These are phyloP conservation scores for Coemansia reversa DNA, from an alignment of 192 early-diverging fungal genomes.

Conservation along the genomic window DNA sequence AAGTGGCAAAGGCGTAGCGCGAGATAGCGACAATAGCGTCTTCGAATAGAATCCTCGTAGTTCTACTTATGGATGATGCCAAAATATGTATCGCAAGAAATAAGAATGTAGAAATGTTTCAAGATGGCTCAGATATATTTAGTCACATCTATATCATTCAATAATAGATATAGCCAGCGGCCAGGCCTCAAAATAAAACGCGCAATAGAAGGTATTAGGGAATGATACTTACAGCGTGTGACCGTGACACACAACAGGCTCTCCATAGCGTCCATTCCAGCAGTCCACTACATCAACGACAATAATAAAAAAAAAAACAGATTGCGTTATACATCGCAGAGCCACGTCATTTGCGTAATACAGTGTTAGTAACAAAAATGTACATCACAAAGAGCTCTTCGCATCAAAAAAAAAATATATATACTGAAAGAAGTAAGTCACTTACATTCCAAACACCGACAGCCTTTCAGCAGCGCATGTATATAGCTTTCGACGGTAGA, in stretches of 20 bases:
- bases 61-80: constrained; percentile 48
- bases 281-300: constrained; percentile 72
- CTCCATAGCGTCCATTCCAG: constrained; percentile 79
- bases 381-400: no score
- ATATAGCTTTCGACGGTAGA: constrained; percentile 87
- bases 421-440: neutral
- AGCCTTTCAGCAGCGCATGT: constrained; percentile 78
- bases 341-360: no score
- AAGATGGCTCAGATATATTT: neutral
- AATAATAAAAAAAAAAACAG: no score
- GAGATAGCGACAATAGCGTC: constrained; percentile 82
- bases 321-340: no score
- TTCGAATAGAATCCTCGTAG: constrained; percentile 74
- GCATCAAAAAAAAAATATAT: neutral
- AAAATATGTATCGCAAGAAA: neutral
- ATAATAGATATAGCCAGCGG: constrained; percentile 4
- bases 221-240: constrained; percentile 65
- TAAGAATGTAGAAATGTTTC: neutral
- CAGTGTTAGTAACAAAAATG: constrained; percentile 8
- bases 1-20: constrained; percentile 81
- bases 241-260: constrained; percentile 82
- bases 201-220: no score
- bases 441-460: constrained; percentile 79
- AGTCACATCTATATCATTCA: neutral
- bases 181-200: neutral